Evolutionary conservation across 768 basidiomycete species (phyloP).

Genomic region (Termitomyces sp.): DNA sequence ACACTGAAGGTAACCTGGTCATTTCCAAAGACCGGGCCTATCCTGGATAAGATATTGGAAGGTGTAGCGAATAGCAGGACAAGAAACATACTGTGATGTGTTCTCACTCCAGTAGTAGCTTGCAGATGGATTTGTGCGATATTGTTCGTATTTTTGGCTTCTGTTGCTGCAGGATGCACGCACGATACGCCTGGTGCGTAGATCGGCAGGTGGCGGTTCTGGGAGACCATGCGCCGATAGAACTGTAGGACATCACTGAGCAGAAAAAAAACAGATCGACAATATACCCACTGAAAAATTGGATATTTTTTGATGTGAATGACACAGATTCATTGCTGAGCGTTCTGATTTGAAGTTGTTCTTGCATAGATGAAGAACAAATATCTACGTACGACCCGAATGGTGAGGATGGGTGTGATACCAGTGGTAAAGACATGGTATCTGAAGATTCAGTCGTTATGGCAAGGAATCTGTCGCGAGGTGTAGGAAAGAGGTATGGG

Average conservation of each 20-base stretch:
- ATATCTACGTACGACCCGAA: background rate
- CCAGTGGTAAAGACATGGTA: background rate
- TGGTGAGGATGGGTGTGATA: background rate
- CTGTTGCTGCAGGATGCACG: conserved; percentile 9
- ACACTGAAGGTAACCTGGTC: conserved; percentile 15
- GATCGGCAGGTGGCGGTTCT: background rate
- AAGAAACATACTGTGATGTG: conserved; percentile 11
- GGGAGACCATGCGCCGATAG: conserved; percentile 7
- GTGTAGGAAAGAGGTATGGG: background rate
- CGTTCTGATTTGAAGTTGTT: background rate
- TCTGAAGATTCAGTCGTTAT: background rate
- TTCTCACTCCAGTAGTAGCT: conserved; percentile 12
- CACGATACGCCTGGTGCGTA: conserved; percentile 5
- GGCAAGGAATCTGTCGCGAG: background rate
- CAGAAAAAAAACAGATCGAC: background rate
- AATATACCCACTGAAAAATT: conserved; percentile 15
- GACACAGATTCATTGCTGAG: background rate
- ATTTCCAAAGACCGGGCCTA: conserved; percentile 12
- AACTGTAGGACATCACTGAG: conserved; percentile 4
- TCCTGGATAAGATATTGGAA: conserved; percentile 6
- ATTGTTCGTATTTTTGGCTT: background rate
- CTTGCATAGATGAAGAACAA: background rate
- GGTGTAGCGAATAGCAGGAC: background rate
- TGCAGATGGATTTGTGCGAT: conserved; percentile 3
- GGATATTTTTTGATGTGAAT: conserved; percentile 9